Evolutionary conservation across 805 yeast species (phyloP).

Genomic region (Candida golubevii): DNA sequence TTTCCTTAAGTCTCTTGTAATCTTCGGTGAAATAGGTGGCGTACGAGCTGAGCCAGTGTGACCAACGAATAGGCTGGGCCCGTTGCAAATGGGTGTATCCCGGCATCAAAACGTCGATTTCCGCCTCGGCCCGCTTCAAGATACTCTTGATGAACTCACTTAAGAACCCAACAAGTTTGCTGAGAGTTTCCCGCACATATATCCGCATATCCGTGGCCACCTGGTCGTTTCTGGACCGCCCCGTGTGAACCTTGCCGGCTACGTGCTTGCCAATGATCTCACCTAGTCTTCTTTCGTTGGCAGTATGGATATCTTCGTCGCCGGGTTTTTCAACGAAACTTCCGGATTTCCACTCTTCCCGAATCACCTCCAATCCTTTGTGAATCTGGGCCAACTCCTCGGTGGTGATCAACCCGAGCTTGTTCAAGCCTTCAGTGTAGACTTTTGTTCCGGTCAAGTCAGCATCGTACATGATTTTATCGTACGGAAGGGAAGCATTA

Average conservation of each 20-base stretch:
- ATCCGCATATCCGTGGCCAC: conserved; percentile 99
- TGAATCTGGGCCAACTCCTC: conserved; percentile 81
- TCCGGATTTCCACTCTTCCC: conserved; percentile 74
- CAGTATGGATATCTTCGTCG: conserved; percentile 98
- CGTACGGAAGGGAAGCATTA: conserved; percentile 96
- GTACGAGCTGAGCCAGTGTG: conserved; percentile 93
- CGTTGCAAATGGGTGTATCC: conserved; percentile 98
- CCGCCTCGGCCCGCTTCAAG: conserved; percentile 71
- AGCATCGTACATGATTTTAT: conserved; percentile 88
- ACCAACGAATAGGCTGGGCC: conserved; percentile 99
- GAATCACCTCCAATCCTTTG: conserved; percentile 67
- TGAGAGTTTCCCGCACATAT: conserved; percentile 76
- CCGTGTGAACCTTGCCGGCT: conserved; percentile 99
- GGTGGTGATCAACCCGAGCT: conserved; percentile 66
- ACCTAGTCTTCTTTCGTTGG: conserved; percentile 95
- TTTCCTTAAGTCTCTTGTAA: conserved; percentile 75
- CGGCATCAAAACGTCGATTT: conserved; percentile 93
- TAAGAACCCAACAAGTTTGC: conserved; percentile 53
- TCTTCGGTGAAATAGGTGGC: conserved; percentile 94
- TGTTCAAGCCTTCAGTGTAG: conserved; percentile 81
- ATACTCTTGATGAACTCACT: conserved; percentile 64
- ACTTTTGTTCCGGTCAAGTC: conserved; percentile 93
- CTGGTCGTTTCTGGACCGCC: conserved; percentile 97
- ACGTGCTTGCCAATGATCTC: conserved; percentile 90
- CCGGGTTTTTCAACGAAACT: conserved; percentile 73